These are phyloP conservation scores for Podaxis pistillaris DNA, from an alignment of 768 basidiomycete species.

Conservation along the genomic window DNA sequence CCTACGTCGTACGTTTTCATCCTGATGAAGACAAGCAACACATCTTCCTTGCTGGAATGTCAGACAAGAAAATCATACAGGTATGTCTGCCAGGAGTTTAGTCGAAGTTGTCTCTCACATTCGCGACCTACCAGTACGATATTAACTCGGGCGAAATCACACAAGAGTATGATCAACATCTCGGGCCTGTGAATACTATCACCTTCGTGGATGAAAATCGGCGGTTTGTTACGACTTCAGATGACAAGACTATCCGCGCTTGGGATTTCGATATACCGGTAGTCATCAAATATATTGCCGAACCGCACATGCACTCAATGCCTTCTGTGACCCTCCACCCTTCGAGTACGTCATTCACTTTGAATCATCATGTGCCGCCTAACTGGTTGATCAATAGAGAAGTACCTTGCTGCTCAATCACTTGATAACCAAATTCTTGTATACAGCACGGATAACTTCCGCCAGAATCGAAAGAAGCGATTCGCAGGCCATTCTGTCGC, in stretches of 20 bases:
- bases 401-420: constrained; percentile 97
- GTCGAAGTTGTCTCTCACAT: background rate
- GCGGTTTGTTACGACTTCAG: constrained; percentile 96
- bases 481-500: constrained; percentile 97
- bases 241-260: constrained; percentile 98
- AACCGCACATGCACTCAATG: constrained; percentile 99
- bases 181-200: constrained; percentile 97
- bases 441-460: constrained; percentile 97
- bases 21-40: constrained; percentile 96
- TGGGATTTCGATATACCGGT: constrained; percentile 99
- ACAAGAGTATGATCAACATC: constrained; percentile 98
- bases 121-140: constrained; percentile 69
- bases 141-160: constrained; percentile 93
- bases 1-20: constrained; percentile 93
- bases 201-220: constrained; percentile 99
- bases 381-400: constrained; percentile 45
- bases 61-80: constrained; percentile 98
- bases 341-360: constrained; percentile 64
- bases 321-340: constrained; percentile 96
- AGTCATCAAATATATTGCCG: constrained; percentile 99
- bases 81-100: constrained; percentile 38
- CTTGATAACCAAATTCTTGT: constrained; percentile 98
- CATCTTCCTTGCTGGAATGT: constrained; percentile 97
- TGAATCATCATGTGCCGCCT: constrained; percentile 3
- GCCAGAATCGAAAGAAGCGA: constrained; percentile 97